These are phyloP conservation scores for Populus euphratica DNA, from an alignment of 345 rosid species.

Conservation along the genomic window DNA sequence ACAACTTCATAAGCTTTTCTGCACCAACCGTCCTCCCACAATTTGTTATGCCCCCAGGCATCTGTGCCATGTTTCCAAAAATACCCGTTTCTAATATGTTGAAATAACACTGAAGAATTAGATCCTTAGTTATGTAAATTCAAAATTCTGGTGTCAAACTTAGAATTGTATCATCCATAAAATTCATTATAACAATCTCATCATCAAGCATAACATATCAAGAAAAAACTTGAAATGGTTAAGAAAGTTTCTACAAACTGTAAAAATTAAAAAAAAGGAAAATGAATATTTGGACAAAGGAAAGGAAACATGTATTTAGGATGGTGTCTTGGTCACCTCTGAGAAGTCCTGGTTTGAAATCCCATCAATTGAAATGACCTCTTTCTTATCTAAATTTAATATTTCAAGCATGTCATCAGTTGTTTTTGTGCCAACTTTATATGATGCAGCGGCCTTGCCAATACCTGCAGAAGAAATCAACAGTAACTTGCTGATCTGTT, in stretches of 20 bases:
- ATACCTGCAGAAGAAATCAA: conserved; percentile 50
- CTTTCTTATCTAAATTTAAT: conserved; percentile 65
- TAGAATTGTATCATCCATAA: not conserved
- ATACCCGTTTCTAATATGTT: not conserved
- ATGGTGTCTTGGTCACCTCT: conserved; percentile 49
- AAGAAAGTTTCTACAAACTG: not conserved
- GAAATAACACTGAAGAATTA: not conserved
- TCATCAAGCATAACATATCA: not conserved
- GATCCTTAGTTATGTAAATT: not conserved
- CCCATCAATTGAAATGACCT: conserved; percentile 59
- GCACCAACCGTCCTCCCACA: too few relatives aligned
- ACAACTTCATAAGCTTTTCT: too few relatives aligned
- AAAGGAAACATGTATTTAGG: not conserved
- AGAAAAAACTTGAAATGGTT: too few relatives aligned
- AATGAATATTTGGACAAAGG: not conserved
- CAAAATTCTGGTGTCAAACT: not conserved
- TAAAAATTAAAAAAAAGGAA: not conserved
- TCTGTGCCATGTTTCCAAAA: not conserved
- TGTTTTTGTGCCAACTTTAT: conserved; percentile 59
- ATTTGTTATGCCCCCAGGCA: not conserved
- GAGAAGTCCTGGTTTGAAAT: conserved; percentile 86
- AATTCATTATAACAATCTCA: too few relatives aligned
- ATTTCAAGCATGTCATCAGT: conserved; percentile 66
- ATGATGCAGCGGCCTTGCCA: conserved; percentile 49
- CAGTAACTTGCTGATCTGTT: conserved; percentile 9